Evolutionary conservation across 768 basidiomycete genomes (phyloP), one percentile per base, ranked within the genome.

Genomic region (Leccinum fibrillosum): DNA sequence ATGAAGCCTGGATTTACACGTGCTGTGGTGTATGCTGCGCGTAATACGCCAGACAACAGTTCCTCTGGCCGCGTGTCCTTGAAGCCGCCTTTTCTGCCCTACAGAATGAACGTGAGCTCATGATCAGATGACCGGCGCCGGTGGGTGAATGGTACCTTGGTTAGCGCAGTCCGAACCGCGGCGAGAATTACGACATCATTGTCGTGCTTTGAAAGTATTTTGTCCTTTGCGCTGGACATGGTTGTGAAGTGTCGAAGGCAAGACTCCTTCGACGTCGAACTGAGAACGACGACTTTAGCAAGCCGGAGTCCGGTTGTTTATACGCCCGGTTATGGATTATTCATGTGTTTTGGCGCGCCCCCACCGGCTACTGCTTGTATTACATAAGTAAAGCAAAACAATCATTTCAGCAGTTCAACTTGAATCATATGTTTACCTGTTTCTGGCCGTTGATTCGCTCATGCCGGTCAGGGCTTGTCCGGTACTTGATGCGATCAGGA

Each of bases 111-210:
- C 50, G 48, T 52, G 52, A 64, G 52, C 28, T 30, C 17, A 34
- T n/a, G 23, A 17, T 30, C 48, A 37, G 53, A 7, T 42, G 32
- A 30, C 28, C 34, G 56, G 39, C 28, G 45, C 49, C 19, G 44
- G 30, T 3, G 42, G 32, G 42, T 44, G 11, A 19, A 44, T 47
- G 9, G 54, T 34, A 91, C 93, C 82, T 94, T 96, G 30, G 95
- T 97, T 59, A 96, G 81, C 25, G 97, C 92, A 48, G 94, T 93
- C 61, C 97, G 86, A 50, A 92, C 83, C 21, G 95, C 94, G 11
- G 86, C 77, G 67, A 93, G 85, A 70, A 98, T 90, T 62, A 98
- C 96, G 13, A 98, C 88, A 74, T 96, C 94, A 71, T 91, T 81
- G 61, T 89, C 87, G 65, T 82, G 77, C 77, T 92, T 88, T 66